Base-by-base conservation (phyloP, 2,329 filamentous ascomycete genomes). In the Alternaria panax region DNA sequence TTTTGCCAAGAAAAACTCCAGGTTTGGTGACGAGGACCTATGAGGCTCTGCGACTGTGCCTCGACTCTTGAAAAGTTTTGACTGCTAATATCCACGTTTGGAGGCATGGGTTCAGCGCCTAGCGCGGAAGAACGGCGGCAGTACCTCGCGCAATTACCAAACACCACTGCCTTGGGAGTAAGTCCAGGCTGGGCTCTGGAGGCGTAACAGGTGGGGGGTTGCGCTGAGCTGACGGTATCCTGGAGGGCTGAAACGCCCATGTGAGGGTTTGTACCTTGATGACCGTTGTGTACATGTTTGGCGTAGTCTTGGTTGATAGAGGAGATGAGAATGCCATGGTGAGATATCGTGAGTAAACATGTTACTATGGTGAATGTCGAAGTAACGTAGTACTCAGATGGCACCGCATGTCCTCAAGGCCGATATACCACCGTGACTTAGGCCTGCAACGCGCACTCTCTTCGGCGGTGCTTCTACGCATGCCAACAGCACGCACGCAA, bases 1-100 rank as follows among this genome's bases (percentile, higher is more conserved):
- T 16, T 16, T 16, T 8, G 41, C 51, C 51, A 54, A 54, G 51
- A 32, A 38, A 58, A 18, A n/a, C 51, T 32, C 27, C 20, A 38
- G 28, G 25, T 46, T 41, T 32, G 42, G 42, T 58, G 50, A 53
- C 48, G 48, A 40, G 28, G 40, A 24, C 25, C 18, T 20, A 24
- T 41, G 53, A 48, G 52, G 52, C 52, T 50, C 53, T 50, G 52
- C 52, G 18, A 36, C 52, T 54, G 42, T 54, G 52, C 52, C 42
- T 54, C 30, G 16, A 14, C 30, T 34, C 30, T 12, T 12, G 34
- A 38, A 12, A 14, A 47, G 45, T 47, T 32, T 24, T 24, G 45
- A 30, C 25, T 51, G 47, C n/a, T 16, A 34, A 34, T 16, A 14
- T 0, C 12, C 11, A 34, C 0, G 0, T 14, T 14, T 7, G 30